A percentile compares a stretch with the other conserved stretches of the same genome.
Conservation (phyloP, 768 basidiomycete genomes). For the Lactarius hatsudake region DNA sequence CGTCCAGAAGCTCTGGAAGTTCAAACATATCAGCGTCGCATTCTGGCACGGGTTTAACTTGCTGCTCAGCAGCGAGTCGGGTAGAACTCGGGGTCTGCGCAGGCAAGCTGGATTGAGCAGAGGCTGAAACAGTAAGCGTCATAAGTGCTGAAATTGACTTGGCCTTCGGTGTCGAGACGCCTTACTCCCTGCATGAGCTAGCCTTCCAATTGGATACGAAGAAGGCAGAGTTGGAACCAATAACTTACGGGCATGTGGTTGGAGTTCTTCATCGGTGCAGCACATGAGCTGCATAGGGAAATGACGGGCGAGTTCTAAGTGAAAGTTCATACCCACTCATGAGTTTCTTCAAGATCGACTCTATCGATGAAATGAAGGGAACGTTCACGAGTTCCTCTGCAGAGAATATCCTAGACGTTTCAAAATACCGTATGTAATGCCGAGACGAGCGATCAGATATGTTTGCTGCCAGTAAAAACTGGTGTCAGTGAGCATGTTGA, state of each 20-base stretch:
- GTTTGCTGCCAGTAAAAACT: constrained; percentile 36
- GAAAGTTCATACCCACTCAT: constrained; percentile 72
- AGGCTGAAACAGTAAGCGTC: background rate
- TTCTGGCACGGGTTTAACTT: too few species aligned
- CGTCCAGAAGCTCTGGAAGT: constrained; percentile 14
- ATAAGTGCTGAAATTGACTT: background rate
- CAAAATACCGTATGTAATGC: constrained; percentile 77
- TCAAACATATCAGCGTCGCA: background rate
- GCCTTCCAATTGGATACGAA: background rate
- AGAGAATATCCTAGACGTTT: constrained; percentile 75
- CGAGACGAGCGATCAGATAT: constrained; percentile 67
- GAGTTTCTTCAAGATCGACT: constrained; percentile 80
- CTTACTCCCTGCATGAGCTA: constrained; percentile 7
- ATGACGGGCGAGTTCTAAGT: background rate
- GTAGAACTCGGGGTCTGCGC: background rate
- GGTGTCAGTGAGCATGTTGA: background rate
- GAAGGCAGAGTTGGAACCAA: background rate
- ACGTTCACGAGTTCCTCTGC: constrained; percentile 62
- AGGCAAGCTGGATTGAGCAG: constrained; percentile 3
- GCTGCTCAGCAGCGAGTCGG: constrained; percentile 5
- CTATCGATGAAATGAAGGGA: constrained; percentile 65
- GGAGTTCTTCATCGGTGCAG: constrained; percentile 59
- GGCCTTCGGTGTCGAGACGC: background rate
- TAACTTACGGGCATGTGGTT: constrained; percentile 37
- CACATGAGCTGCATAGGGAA: constrained; percentile 53